These are phyloP conservation scores for Heliosperma pusillum DNA, from an alignment of 148 eudicot genomes.

Conservation along the genomic window DNA sequence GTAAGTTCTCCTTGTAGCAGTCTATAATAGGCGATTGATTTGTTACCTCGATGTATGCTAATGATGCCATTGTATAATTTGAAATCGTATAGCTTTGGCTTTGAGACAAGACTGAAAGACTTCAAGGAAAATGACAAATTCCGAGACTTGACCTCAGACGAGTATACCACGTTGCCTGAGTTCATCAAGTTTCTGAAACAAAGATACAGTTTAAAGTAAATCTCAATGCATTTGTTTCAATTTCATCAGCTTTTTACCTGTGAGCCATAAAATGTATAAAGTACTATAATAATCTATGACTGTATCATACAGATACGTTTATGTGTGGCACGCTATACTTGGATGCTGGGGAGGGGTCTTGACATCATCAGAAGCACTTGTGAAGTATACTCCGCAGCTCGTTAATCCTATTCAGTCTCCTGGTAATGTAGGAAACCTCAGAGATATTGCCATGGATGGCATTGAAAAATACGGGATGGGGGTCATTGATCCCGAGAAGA, in stretches of 20 bases:
- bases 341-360: conserved; percentile 69
- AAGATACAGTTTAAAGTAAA: conserved; percentile 41
- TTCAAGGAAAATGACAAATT: conserved; percentile 51
- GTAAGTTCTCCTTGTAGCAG: conserved; percentile 25
- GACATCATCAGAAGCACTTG: conserved; percentile 40
- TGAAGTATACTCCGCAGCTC: conserved; percentile 45
- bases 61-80: not conserved
- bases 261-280: not conserved
- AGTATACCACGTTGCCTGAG: conserved; percentile 43
- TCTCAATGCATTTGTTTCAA: not conserved
- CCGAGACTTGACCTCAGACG: conserved; percentile 32
- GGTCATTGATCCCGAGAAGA: conserved; percentile 63
- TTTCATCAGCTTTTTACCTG: not conserved
- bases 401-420: conserved; percentile 57
- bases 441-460: conserved; percentile 79
- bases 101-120: conserved; percentile 33
- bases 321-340: conserved; percentile 56
- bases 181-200: conserved; percentile 51
- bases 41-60: not conserved
- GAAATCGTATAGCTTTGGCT: conserved; percentile 35
- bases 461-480: conserved; percentile 80
- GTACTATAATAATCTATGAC: no score
- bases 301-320: conserved; percentile 38
- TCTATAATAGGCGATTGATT: not conserved
- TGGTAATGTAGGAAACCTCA: conserved; percentile 46